Evolutionary conservation across 2,329 filamentous ascomycete species (phyloP), one percentile per base, ranked within the genome.

Genomic region (Colletotrichum sojae): DNA sequence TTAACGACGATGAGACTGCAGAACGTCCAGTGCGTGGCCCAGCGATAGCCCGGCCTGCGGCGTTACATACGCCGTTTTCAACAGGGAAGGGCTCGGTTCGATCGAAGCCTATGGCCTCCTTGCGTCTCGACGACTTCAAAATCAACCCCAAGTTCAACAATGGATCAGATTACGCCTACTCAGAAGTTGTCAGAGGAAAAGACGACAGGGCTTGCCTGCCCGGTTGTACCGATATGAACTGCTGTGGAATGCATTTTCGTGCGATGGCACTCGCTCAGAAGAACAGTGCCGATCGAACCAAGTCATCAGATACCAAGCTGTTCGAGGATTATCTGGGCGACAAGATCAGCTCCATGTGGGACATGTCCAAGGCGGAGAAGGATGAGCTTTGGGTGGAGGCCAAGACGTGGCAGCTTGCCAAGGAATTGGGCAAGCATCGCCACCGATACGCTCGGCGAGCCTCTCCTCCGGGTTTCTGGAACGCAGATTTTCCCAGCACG

Each of bases 381-480:
- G 82, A 89, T 46, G 87, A 91, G 67, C 76, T 93, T 20, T 87
- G 97, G 78, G 74, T 94, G n/a, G 88, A 94, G 75, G 95, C 95
- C 13, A 91, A 91, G 76, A 91, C 90, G 0, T 88, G 89, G 76
- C 85, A 91, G 56, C 83, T 97, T 71, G 92, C 95, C 1, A 91
- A 95, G 75, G 87, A 88, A 70, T 90, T 89, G 77, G 94, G 94
- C 6, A 94, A 87, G 76, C 95, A 98, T 79, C 87, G 92, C 64
- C 88, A 95, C 73, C 86, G 90, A 31, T 94, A 92, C 78, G 88
- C 91, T 69, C 88, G 94, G 58, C 86, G 88, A 71, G 85, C 83
- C 52, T 94, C 92, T 10, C 95, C 96, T 13, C 94, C 94, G 2
- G 95, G 94, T 0, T 98, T 94, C 77, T 99, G 96, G 96, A 87